Evolutionary conservation across 2,329 filamentous ascomycete genomes (phyloP), one percentile per base, ranked within the genome.

Genomic region (Xylaria sp.): DNA sequence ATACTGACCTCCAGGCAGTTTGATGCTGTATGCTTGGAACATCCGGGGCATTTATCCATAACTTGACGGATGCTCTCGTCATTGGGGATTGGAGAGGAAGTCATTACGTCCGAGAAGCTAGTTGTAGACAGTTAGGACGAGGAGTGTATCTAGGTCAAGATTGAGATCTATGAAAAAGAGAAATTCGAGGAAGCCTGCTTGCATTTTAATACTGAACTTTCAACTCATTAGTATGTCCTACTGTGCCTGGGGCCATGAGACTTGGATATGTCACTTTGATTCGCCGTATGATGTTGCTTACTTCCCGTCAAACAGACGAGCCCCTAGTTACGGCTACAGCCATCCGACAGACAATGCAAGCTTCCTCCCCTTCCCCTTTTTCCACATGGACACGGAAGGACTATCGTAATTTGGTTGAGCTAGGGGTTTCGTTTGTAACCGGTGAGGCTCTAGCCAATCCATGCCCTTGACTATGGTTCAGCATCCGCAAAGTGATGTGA

Each of bases 1-100:
- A n/a, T n/a, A 16, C 50, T 20, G 2, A 57, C 55, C 26, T 58
- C 38, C 6, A 58, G 34, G 39, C 50, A 54, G 16, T 19, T 29
- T 26, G 37, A 49, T 37, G 51, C 55, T 18, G 42, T 58, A 24
- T 52, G 39, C 39, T 48, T 17, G 16, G 43, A 44, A 24, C 53
- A 56, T 3, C 39, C 17, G 41, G 44, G 42, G 24, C 46, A 54
- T 39, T 38, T 19, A 17, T 18, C 37, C 29, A 51, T 52, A 16
- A 51, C 34, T 22, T 42, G 44, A 7, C 16, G 48, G 37, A 52
- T 26, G 24, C 8, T 7, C 6, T 52, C 50, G 5, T 48, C 44
- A 26, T 5, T 11, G n/a, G n/a, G n/a, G n/a, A n/a, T n/a, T 19
- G 39, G 16, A 34, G 19, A 11, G 17, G 38, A 17, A 43, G 44